Evolutionary conservation across 2,329 filamentous ascomycete genomes (phyloP).

Genomic region (Dactylellina drechsleri): DNA sequence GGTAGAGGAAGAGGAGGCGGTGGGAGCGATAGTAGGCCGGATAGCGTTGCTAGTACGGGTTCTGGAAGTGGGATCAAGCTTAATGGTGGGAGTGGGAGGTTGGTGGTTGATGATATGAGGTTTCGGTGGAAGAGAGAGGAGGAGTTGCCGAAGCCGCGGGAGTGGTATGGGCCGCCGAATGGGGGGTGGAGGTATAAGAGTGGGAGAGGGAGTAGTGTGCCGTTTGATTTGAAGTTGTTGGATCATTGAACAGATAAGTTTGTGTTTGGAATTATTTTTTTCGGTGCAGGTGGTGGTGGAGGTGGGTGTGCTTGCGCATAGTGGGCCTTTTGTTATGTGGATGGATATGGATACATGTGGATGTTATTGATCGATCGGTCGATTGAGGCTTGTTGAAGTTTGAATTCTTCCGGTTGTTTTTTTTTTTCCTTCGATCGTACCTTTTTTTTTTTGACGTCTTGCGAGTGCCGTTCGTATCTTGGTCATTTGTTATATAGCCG

Average conservation of each 20-base stretch:
- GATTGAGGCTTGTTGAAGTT: background rate
- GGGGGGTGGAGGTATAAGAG: slow-evolving; percentile 83
- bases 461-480: background rate
- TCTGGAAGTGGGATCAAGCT: slow-evolving; percentile 17
- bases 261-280: background rate
- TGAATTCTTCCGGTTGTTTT: background rate
- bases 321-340: background rate
- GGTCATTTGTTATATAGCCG: slow-evolving; percentile 9
- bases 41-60: slow-evolving; percentile 37
- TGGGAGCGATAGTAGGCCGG: slow-evolving; percentile 38
- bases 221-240: slow-evolving; percentile 78
- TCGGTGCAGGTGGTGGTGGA: background rate
- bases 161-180: slow-evolving; percentile 71
- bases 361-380: background rate
- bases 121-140: slow-evolving; percentile 89
- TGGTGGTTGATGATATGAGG: slow-evolving; percentile 77
- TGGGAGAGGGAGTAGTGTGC: slow-evolving; percentile 91
- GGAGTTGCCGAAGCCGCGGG: slow-evolving; percentile 83
- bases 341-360: background rate
- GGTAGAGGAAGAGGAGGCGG: slow-evolving; percentile 39
- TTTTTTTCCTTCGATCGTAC: background rate
- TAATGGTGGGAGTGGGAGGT: slow-evolving; percentile 60
- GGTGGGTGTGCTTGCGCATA: background rate
- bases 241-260: slow-evolving; percentile 28
- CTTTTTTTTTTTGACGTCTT: background rate